Evolutionary conservation across 2,329 filamentous ascomycete genomes (phyloP).

Genomic region (Aspergillus cejpii): DNA sequence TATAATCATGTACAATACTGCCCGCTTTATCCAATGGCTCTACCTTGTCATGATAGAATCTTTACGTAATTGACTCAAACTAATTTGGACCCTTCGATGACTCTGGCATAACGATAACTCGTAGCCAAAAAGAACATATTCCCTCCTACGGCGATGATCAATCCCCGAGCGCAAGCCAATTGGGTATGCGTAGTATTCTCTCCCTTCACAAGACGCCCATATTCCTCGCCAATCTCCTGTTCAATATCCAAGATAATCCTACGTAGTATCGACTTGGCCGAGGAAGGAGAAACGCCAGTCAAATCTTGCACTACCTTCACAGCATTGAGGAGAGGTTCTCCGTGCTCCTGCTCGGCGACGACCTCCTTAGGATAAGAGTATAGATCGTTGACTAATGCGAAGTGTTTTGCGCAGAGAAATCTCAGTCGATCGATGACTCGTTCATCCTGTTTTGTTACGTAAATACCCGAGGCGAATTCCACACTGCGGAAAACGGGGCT

Average conservation of each 20-base stretch:
- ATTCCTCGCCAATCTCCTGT: slow-evolving; percentile 8
- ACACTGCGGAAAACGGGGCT: slow-evolving; percentile 7
- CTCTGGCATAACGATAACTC: slow-evolving; percentile 7
- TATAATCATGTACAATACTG: too few relatives aligned
- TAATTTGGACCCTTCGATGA: slow-evolving; percentile 8
- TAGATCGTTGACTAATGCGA: slow-evolving; percentile 12
- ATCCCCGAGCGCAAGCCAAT: slow-evolving; percentile 4
- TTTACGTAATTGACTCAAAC: background rate
- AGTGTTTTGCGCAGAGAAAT: slow-evolving; percentile 9
- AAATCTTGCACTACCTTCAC: slow-evolving; percentile 8
- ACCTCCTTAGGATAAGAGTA: slow-evolving; percentile 15
- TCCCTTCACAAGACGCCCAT: background rate
- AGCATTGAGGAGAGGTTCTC: slow-evolving; percentile 7
- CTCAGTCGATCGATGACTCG: background rate
- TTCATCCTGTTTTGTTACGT: background rate
- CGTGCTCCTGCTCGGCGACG: background rate
- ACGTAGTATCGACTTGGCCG: slow-evolving; percentile 4
- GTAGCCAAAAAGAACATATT: slow-evolving; percentile 17
- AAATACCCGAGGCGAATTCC: slow-evolving; percentile 5
- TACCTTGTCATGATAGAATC: slow-evolving; percentile 28
- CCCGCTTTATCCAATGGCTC: slow-evolving; percentile 36
- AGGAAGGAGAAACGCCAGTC: background rate
- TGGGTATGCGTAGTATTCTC: background rate
- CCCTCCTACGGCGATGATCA: slow-evolving; percentile 8
- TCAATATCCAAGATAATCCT: slow-evolving; percentile 10